phyloP scores from a whole-genome alignment of 768 basidiomycete species.

The Mycena floridula region DNA sequence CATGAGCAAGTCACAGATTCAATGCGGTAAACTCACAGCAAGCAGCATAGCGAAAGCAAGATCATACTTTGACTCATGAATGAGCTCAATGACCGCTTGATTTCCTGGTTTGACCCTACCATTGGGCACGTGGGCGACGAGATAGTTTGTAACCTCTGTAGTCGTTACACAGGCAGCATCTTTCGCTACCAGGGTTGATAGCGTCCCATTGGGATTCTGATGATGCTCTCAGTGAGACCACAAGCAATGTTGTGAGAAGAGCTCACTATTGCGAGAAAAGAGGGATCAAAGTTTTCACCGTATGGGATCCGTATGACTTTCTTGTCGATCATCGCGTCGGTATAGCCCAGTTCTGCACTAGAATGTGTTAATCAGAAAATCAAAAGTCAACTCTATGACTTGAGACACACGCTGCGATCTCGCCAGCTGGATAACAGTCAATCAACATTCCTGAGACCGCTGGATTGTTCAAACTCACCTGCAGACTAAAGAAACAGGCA shows the following conservation, averaged over 20 bases:
- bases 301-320: constrained; percentile 34
- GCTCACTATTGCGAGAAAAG: constrained; percentile 24
- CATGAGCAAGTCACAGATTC: not conserved
- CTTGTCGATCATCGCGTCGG: constrained; percentile 25
- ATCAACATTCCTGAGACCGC: no score
- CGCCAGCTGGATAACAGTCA: constrained; percentile 9
- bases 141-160: constrained; percentile 36
- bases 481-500: no score
- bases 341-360: constrained; percentile 38
- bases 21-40: constrained; percentile 21
- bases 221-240: constrained; percentile 7
- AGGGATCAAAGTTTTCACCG: constrained; percentile 42
- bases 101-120: constrained; percentile 30
- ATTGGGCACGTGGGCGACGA: constrained; percentile 31
- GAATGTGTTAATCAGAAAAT: not conserved
- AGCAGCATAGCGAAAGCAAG: constrained; percentile 46
- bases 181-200: constrained; percentile 35
- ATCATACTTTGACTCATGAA: constrained; percentile 41
- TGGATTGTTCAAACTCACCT: no score
- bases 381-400: not conserved
- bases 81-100: constrained; percentile 24
- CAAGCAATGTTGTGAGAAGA: not conserved
- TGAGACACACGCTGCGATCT: constrained; percentile 20
- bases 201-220: constrained; percentile 38
- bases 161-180: constrained; percentile 30